Evolutionary conservation across 2,329 filamentous ascomycete genomes (phyloP).

Genomic region (Coniochaeta sp.): DNA sequence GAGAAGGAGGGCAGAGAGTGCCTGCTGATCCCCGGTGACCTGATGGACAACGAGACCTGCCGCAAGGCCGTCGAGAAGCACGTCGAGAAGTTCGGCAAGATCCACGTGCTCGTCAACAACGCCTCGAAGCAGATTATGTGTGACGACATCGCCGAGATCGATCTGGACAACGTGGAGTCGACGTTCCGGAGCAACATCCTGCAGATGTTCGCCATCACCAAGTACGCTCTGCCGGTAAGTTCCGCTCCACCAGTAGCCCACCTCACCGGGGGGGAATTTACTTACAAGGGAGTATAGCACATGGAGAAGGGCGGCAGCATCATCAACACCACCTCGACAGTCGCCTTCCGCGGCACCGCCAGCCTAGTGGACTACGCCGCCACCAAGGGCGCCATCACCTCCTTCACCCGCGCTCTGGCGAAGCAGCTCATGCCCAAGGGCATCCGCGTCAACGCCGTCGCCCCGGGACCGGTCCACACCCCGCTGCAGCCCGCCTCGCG

Average conservation of each 20-base stretch:
- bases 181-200: slow-evolving; percentile 51
- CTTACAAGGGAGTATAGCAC: slow-evolving; percentile 13
- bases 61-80: slow-evolving; percentile 44
- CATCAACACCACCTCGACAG: slow-evolving; percentile 48
- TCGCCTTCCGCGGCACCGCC: slow-evolving; percentile 45
- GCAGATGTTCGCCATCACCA: slow-evolving; percentile 53
- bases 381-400: slow-evolving; percentile 51
- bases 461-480: slow-evolving; percentile 35
- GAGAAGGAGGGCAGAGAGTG: slow-evolving; percentile 42
- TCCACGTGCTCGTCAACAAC: slow-evolving; percentile 52
- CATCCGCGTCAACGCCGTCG: slow-evolving; percentile 45
- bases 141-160: slow-evolving; percentile 43
- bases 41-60: slow-evolving; percentile 43
- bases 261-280: no score
- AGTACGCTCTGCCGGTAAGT: slow-evolving; percentile 38
- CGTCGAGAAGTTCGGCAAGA: slow-evolving; percentile 36
- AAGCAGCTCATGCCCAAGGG: slow-evolving; percentile 47
- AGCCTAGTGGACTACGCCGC: slow-evolving; percentile 47
- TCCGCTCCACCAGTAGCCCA: no score
- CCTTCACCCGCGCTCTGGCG: slow-evolving; percentile 46
- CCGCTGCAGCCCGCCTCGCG: slow-evolving; percentile 35
- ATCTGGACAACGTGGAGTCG: slow-evolving; percentile 46
- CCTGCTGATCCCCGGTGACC: slow-evolving; percentile 38
- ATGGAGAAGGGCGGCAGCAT: slow-evolving; percentile 25
- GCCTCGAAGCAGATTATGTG: slow-evolving; percentile 50